These are phyloP conservation scores for Ascochyta koolunga DNA, from an alignment of 2,329 filamentous ascomycete species.

Conservation along the genomic window DNA sequence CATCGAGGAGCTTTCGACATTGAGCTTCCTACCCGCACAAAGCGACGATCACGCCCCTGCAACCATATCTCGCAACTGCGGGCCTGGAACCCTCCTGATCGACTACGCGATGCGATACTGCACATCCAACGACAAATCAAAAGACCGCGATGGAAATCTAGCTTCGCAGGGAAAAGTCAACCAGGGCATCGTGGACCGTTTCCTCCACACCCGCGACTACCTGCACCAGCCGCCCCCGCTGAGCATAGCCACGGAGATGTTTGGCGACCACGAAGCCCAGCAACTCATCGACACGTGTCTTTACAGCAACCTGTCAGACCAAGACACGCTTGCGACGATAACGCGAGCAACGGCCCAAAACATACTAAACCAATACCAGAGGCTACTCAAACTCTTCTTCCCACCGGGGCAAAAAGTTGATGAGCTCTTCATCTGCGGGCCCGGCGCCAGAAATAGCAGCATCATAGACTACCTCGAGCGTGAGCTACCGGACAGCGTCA, in stretches of 20 bases:
- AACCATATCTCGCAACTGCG: slow-evolving; percentile 61
- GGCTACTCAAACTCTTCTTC: slow-evolving; percentile 52
- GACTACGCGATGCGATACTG: slow-evolving; percentile 63
- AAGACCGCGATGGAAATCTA: slow-evolving; percentile 60
- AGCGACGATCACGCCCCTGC: slow-evolving; percentile 45
- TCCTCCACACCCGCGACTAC: slow-evolving; percentile 56
- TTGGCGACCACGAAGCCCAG: slow-evolving; percentile 62
- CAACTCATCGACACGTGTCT: slow-evolving; percentile 58
- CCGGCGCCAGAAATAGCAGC: slow-evolving; percentile 64
- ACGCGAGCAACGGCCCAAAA: slow-evolving; percentile 66
- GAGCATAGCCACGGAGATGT: slow-evolving; percentile 65
- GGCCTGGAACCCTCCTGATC: slow-evolving; percentile 63
- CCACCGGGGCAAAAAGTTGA: slow-evolving; percentile 50
- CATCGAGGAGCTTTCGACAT: slow-evolving; percentile 66
- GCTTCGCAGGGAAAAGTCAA: slow-evolving; percentile 57
- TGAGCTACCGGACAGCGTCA: slow-evolving; percentile 56
- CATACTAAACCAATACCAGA: slow-evolving; percentile 59
- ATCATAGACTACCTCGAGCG: slow-evolving; percentile 60
- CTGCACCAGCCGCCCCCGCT: slow-evolving; percentile 60
- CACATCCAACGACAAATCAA: slow-evolving; percentile 57
- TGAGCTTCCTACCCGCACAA: slow-evolving; percentile 64
- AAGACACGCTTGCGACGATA: slow-evolving; percentile 64
- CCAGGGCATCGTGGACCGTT: slow-evolving; percentile 59
- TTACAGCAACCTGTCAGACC: slow-evolving; percentile 52
- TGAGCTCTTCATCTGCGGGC: slow-evolving; percentile 68